These are phyloP conservation scores for Cicer judaicum DNA, from an alignment of 306 rosid species.

Conservation along the genomic window DNA sequence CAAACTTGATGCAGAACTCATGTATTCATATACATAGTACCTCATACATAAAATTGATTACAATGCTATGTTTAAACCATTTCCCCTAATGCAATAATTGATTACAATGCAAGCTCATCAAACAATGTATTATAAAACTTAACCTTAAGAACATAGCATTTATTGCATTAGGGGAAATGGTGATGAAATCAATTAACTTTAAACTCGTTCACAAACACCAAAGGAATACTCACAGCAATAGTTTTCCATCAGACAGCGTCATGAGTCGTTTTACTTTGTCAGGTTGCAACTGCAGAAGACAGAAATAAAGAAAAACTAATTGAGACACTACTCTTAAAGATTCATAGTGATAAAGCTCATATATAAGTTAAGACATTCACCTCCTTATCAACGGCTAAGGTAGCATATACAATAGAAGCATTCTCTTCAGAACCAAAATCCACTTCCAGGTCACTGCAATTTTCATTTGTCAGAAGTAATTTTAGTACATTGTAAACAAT, in stretches of 20 bases:
- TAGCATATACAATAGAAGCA: slow-evolving; percentile 69
- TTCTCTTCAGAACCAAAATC: slow-evolving; percentile 68
- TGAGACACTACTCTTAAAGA: slow-evolving; percentile 11
- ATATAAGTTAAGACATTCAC: slow-evolving; percentile 46
- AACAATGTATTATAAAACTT: slow-evolving; percentile 1
- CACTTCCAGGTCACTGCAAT: slow-evolving; percentile 82
- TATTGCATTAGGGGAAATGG: slow-evolving; percentile 13
- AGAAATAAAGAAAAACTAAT: not conserved
- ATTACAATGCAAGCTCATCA: not conserved
- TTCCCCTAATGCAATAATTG: too few species aligned
- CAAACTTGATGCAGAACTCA: slow-evolving; percentile 10
- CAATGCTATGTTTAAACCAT: too few species aligned
- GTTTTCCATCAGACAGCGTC: slow-evolving; percentile 71
- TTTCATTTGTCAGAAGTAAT: not conserved
- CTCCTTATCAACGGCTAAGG: slow-evolving; percentile 76
- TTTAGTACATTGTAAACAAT: slow-evolving; percentile 14
- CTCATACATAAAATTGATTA: slow-evolving; percentile 18
- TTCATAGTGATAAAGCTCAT: slow-evolving; percentile 36
- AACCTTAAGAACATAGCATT: not conserved
- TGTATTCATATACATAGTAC: not conserved
- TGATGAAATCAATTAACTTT: not conserved
- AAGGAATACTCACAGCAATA: slow-evolving; percentile 62
- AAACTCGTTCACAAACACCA: not conserved
- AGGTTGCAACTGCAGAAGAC: slow-evolving; percentile 71
- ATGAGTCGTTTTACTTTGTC: slow-evolving; percentile 81